Base-by-base conservation (phyloP, 2,329 filamentous ascomycete genomes). In the Aspergillus uvarum region DNA sequence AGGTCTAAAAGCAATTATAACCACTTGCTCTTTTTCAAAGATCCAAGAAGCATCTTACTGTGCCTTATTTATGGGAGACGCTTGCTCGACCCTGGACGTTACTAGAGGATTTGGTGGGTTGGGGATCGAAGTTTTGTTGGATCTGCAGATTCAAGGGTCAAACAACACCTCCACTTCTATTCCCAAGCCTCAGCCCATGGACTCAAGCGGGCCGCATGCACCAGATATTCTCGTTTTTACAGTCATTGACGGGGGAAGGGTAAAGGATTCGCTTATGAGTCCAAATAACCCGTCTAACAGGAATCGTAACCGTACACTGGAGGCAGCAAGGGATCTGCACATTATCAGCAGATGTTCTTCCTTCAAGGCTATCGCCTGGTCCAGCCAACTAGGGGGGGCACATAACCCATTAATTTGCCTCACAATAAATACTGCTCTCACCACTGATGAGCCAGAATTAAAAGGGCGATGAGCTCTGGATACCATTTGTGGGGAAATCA, bases 261-360 rank as follows among this genome's bases (percentile, higher is more conserved):
- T 35, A 16, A 12, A 35, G 5, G 14, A 12, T 48, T 19, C n/a
- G 4, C n/a, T n/a, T 24, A 31, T 31, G 38, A 31, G 16, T 35
- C 10, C 21, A 11, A 22, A 31, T 24, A 29, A 14, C 21, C 47
- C 42, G 21, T 22, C 44, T 22, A 24, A 16, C 32, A 5, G 29
- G 10, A 19, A 12, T 55, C 42, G 26, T 35, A 26, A 55, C 26
- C 22, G 24, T 32, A 55, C 48, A 29, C 16, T 22, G 53, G 26
- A 47, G 42, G 47, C 47, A 57, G 53, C 56, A 56, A 57, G 53
- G 50, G 60, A 59, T 59, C 54, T 51, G 50, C 60, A 54, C 21
- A 35, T 24, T 54, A 61, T 54, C 59, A 51, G 58, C 44, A 48
- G 32, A 54, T 55, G 57, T 61, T 47, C 31, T 19, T 19, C 31